Base-by-base conservation (phyloP, 306 rosid species). In the Cucumis cinereus region DNA sequence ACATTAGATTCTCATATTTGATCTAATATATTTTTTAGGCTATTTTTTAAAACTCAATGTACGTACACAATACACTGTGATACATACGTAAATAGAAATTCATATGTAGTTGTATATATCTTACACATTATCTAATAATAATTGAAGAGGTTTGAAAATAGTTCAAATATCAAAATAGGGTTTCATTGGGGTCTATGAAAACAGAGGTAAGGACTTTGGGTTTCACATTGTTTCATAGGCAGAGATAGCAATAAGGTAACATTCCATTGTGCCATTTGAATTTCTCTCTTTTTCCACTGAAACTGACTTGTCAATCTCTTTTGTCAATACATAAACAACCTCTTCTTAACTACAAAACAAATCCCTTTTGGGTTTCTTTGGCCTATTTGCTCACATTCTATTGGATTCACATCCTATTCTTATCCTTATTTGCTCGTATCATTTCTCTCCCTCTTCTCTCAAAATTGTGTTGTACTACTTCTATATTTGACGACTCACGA, bases 211-310 rank as follows among this genome's bases (percentile, higher is more conserved):
- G 19, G 11, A 41, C 54, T 40, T 67, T 67, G 54, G 71, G 16
- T 40, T 41, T 67, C 52, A 67, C 54, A 41, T 16, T 67, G 53
- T 67, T 41, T 22, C 73, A 67, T n/a, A 67, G n/a, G 14, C 8
- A n/a, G 33, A 64, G 73, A 64, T 24, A 67, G 54, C 52, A 67
- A 40, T 23, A 69, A 41, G 74, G 54, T 7, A 69, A 47, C 73
- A 69, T 69, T 69, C 74, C 36, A 47, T 24, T 69, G 74, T 69
- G 52, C 56, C 36, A 69, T 69, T 69, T 69, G 55, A 43, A 41
- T 45, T 43, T 69, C 33, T 69, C 74, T 23, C 35, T 30, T 23
- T 24, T 2, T 41, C 20, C 38, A 22, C 45, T 69, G 74, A 69
- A 15, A 45, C 30, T 69, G 74, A 69, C 56, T 69, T 69, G 56